Evolutionary conservation across 2,329 filamentous ascomycete genomes (phyloP), one percentile per base, ranked within the genome.

Genomic region (Sporothrix phasma): DNA sequence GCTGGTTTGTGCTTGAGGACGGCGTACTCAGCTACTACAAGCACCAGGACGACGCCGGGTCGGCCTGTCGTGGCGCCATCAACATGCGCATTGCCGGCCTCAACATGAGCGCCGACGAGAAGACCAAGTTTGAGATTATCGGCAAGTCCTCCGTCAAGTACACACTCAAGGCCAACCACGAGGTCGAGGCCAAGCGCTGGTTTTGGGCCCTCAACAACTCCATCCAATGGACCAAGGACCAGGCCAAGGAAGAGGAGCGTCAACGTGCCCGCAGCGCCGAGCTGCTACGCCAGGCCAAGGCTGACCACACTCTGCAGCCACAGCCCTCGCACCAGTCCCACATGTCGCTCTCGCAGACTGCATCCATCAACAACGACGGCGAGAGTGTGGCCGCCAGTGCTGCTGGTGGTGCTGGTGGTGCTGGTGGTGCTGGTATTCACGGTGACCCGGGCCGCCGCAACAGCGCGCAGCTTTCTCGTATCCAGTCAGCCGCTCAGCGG

Each of bases 141-240:
- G 94, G 94, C 61, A 99, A 99, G 76, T 97, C 93, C 0, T 97
- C 93, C 0, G 94, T 99, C 74, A 99, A 97, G 76, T 99, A 99
- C 74, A 93, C 95, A 58, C 81, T 99, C 62, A 97, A 96, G 75
- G 94, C 94, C 0, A 99, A 99, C 72, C 94, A 99, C 75, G 89
- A 97, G 72, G 93, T 97, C 31, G 94, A 99, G 75, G 93, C 94
- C 5, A 99, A 99, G 76, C 85, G 94, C 63, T 99, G 94, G 94
- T 99, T 95, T 76, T 99, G 94, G 94, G 90, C 94, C 0, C 80
- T 99, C 67, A 99, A 99, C 77, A 99, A 99, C 74, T 93, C 94
- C 5, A 99, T 99, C 59, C 94, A 97, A 73, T 97, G 91, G 89
- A 88, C 91, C 67, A 99, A 99, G 75, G 94, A 99, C 72, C 94